Evolutionary conservation across 148 eudicot species (phyloP).

Genomic region (Rhododendron vialii): DNA sequence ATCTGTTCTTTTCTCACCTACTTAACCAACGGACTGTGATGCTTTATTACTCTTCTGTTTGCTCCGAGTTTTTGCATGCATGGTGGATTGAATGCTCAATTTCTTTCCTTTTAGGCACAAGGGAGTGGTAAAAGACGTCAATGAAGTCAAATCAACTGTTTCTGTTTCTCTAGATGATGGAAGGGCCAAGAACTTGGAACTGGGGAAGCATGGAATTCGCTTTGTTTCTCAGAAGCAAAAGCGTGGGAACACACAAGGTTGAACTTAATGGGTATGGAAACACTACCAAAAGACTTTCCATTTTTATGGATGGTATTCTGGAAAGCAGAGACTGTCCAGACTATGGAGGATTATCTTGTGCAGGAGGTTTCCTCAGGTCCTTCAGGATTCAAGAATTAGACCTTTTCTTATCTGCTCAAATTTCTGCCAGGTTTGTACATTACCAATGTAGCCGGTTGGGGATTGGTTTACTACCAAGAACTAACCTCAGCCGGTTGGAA

Average conservation of each 20-base stretch:
- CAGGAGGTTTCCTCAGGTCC: neutral
- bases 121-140: slow-evolving; percentile 63
- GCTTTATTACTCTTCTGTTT: neutral
- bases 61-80: neutral
- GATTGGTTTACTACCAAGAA: neutral
- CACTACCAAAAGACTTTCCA: neutral
- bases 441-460: neutral
- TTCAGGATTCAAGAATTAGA: slow-evolving; percentile 2
- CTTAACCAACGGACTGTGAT: neutral
- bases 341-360: neutral
- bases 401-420: neutral
- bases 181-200: slow-evolving; percentile 54
- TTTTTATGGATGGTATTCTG: neutral
- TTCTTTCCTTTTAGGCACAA: slow-evolving; percentile 49
- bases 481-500: neutral
- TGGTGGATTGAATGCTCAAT: neutral
- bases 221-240: slow-evolving; percentile 76
- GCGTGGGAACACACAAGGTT: slow-evolving; percentile 17
- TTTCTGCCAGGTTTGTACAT: neutral
- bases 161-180: slow-evolving; percentile 86
- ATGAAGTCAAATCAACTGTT: slow-evolving; percentile 58
- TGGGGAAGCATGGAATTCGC: slow-evolving; percentile 83
- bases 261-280: neutral
- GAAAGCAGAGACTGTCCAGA: neutral
- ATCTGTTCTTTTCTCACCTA: neutral